A percentile compares a stretch with the other conserved stretches of the same genome.
phyloP scores from a whole-genome alignment of 257 asterid genomes.

The Apocynum venetum region DNA sequence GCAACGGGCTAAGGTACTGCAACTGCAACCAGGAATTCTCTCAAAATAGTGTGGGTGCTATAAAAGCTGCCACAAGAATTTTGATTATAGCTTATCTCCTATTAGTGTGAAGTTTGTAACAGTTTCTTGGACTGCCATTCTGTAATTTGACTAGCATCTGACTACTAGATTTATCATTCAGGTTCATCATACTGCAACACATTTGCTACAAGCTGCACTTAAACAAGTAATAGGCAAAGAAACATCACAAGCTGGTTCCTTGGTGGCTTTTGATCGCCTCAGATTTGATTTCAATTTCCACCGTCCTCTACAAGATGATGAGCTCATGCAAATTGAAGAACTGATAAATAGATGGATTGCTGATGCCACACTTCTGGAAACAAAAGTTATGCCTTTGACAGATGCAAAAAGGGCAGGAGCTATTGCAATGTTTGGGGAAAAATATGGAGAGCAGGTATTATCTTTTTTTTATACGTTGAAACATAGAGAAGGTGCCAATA shows the following conservation, averaged over 20 bases:
- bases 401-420: conserved; percentile 96
- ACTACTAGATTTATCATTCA: conserved; percentile 20
- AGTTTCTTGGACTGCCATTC: not conserved
- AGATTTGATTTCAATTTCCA: conserved; percentile 91
- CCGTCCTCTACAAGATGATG: conserved; percentile 66
- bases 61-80: not conserved
- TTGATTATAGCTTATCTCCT: not conserved
- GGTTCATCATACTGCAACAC: conserved; percentile 98
- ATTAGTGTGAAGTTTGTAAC: not conserved
- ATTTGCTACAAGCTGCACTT: conserved; percentile 92
- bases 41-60: not conserved
- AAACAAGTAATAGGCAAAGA: conserved; percentile 83
- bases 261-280: conserved; percentile 90
- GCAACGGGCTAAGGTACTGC: conserved; percentile 79
- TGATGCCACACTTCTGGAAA: conserved; percentile 67
- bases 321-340: conserved; percentile 68
- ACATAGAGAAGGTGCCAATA: not conserved
- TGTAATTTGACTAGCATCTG: conserved; percentile 6
- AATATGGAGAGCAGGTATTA: conserved; percentile 83
- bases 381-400: conserved; percentile 67
- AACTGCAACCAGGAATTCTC: not conserved
- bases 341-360: conserved; percentile 83
- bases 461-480: not conserved
- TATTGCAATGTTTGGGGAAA: conserved; percentile 95
- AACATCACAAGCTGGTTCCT: conserved; percentile 96